Percentiles rank a stretch among this genome's conserved stretches.
Evolutionary conservation across 78 protist genomes (phyloP).

Genomic region (slime mould (Dictyostelium discoideum)): DNA sequence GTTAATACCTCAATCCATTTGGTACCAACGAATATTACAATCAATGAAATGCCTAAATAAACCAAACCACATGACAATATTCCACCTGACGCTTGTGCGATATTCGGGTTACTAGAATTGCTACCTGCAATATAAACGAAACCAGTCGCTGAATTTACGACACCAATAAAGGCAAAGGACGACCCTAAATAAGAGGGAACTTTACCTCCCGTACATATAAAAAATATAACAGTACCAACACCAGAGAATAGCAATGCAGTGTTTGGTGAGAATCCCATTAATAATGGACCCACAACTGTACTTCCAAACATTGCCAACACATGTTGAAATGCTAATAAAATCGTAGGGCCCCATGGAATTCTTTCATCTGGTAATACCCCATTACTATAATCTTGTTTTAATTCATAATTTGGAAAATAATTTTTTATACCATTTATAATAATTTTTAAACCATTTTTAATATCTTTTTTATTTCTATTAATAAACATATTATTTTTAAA

Average conservation of each 20-base stretch:
- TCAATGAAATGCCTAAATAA: background rate
- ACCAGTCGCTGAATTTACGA: conserved; percentile 20
- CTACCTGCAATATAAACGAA: conserved; percentile 1
- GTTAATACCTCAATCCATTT: conserved; percentile 13
- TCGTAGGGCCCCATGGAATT: background rate
- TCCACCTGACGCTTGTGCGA: conserved; percentile 11
- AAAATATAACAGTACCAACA: conserved; percentile 35
- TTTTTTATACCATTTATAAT: background rate
- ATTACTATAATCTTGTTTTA: background rate
- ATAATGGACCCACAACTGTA: conserved; percentile 14
- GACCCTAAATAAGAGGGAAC: conserved; percentile 44
- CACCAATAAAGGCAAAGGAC: conserved; percentile 53
- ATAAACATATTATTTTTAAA: background rate
- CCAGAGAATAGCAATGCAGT: conserved; percentile 13
- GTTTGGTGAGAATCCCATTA: conserved; percentile 24
- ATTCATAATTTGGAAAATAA: conserved; percentile 46
- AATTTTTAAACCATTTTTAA: background rate
- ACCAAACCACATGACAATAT: background rate
- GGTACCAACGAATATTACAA: conserved; percentile 1
- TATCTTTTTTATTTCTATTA: background rate
- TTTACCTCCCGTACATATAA: conserved; percentile 15
- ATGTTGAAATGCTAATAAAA: conserved; percentile 26
- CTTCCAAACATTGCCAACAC: conserved; percentile 55
- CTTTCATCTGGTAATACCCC: conserved; percentile 18
- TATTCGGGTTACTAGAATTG: background rate